Evolutionary conservation across 345 rosid genomes (phyloP).

Genomic region (Murraya koenigii): DNA sequence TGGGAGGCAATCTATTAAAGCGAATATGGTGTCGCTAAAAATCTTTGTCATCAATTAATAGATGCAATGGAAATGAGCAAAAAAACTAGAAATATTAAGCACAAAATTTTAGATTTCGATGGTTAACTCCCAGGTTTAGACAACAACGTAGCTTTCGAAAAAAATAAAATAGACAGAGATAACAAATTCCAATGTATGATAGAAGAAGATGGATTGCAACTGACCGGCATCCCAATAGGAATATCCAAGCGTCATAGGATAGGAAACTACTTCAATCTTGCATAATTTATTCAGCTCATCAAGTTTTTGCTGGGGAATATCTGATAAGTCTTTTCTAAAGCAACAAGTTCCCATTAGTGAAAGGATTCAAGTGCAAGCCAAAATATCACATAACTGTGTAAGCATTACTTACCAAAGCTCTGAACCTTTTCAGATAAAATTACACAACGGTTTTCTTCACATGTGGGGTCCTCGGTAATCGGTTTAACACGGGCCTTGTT

Average conservation of each 20-base stretch:
- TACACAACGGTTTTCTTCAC: constrained; percentile 60
- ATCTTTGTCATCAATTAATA: neutral
- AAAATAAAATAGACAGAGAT: neutral
- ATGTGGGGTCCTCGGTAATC: constrained; percentile 66
- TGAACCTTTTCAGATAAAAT: constrained; percentile 69
- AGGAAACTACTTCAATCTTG: constrained; percentile 62
- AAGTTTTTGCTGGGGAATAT: constrained; percentile 54
- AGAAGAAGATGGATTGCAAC: constrained; percentile 11
- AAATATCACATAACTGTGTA: neutral
- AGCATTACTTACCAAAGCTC: constrained; percentile 46
- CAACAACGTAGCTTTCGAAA: neutral
- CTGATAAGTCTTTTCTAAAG: constrained; percentile 63
- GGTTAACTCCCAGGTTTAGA: neutral
- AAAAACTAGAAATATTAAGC: neutral
- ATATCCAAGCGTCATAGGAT: constrained; percentile 78
- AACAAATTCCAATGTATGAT: neutral
- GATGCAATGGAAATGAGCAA: neutral
- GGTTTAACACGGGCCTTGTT: constrained; percentile 83
- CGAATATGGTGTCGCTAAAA: neutral
- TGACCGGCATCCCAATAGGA: constrained; percentile 91
- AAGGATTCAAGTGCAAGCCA: neutral
- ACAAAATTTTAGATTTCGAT: neutral
- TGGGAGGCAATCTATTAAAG: neutral
- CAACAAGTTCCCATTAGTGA: constrained; percentile 17
- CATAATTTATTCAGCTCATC: constrained; percentile 58